phyloP scores from a whole-genome alignment of 2,329 filamentous ascomycete species.

The Orbilia blumenaviensis region DNA sequence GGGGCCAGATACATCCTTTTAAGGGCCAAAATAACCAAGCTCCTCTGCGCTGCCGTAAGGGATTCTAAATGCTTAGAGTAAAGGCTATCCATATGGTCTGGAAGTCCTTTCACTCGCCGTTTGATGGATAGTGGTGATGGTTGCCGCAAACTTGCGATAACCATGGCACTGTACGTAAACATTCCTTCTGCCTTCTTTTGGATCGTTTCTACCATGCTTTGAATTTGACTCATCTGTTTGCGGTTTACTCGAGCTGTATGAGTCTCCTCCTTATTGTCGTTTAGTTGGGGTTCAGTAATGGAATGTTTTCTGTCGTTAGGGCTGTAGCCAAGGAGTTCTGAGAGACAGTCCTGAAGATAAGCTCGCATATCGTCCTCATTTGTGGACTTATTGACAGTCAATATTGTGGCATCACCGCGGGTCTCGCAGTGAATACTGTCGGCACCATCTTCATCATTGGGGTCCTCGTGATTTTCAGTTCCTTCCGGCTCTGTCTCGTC shows the following conservation, averaged over 20 bases:
- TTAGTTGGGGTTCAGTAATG: neutral
- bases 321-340: conserved; percentile 22
- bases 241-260: neutral
- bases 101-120: conserved; percentile 22
- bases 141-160: conserved; percentile 36
- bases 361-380: conserved; percentile 40
- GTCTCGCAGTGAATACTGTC: conserved; percentile 4
- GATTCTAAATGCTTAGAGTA: conserved; percentile 39
- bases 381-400: conserved; percentile 26
- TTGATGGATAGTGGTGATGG: conserved; percentile 42
- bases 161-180: conserved; percentile 47
- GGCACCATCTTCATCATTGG: neutral
- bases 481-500: neutral
- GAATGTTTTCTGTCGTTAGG: neutral
- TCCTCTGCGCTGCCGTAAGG: conserved; percentile 28
- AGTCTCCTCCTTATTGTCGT: neutral
- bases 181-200: conserved; percentile 44
- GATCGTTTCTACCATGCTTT: conserved; percentile 27
- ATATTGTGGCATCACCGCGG: conserved; percentile 14
- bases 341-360: conserved; percentile 25
- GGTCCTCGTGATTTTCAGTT: neutral
- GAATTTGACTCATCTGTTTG: conserved; percentile 19
- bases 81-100: conserved; percentile 39
- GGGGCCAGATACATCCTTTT: conserved; percentile 25
- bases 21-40: conserved; percentile 22